These are phyloP conservation scores for Dujonia santamariae DNA, from an alignment of 1,139 yeast genomes.

Conservation along the genomic window DNA sequence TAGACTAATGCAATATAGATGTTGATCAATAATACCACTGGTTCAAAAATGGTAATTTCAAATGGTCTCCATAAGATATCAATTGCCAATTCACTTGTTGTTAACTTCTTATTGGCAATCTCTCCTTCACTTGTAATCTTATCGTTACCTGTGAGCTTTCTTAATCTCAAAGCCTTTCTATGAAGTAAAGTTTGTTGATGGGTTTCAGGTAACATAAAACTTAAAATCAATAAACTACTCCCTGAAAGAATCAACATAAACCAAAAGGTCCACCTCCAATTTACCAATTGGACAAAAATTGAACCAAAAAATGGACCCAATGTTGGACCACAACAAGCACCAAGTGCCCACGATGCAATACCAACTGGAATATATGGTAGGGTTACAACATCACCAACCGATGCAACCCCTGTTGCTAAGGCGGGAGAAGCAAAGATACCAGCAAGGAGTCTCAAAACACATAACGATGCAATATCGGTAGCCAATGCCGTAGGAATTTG, in stretches of 20 bases:
- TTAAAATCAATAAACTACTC: conserved; percentile 19
- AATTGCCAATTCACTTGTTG: conserved; percentile 20
- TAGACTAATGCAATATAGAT: conserved; percentile 53
- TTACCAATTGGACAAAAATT: conserved; percentile 23
- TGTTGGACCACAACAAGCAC: conserved; percentile 36
- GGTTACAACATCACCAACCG: conserved; percentile 24
- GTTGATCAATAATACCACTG: conserved; percentile 45
- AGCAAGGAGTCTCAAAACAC: conserved; percentile 27
- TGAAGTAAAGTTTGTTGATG: conserved; percentile 30
- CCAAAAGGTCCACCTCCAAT: conserved; percentile 43
- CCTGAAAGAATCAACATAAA: conserved; percentile 32
- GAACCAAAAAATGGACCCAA: conserved; percentile 38
- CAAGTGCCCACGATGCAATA: conserved; percentile 32
- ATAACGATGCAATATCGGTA: conserved; percentile 26
- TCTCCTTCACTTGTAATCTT: conserved; percentile 30
- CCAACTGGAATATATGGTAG: conserved; percentile 30
- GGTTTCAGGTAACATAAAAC: conserved; percentile 34
- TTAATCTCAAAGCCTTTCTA: conserved; percentile 34
- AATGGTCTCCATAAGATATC: conserved; percentile 52
- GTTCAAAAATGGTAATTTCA: conserved; percentile 40
- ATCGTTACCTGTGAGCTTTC: conserved; percentile 31
- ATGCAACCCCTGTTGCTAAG: conserved; percentile 36
- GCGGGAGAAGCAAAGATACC: conserved; percentile 35
- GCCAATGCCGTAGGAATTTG: conserved; percentile 33
- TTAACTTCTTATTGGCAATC: conserved; percentile 19